phyloP scores from a whole-genome alignment of 345 rosid species.

The Turnera subulata region DNA sequence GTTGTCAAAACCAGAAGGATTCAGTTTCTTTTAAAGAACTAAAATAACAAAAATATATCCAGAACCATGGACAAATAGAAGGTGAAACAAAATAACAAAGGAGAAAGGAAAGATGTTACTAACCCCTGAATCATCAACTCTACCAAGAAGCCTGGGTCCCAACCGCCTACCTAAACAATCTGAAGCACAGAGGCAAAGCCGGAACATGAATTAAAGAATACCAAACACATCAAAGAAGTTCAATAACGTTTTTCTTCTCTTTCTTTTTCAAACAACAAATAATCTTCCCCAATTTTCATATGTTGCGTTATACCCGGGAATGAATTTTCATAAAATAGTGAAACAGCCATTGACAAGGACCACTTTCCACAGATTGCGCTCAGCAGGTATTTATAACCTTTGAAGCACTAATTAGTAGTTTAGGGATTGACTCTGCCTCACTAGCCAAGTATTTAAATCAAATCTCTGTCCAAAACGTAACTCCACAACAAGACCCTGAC shows the following conservation, averaged over 20 bases:
- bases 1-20: constrained; percentile 24
- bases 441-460: neutral
- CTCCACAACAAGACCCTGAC: neutral
- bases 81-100: neutral
- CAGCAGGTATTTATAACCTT: neutral
- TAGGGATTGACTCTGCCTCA: neutral
- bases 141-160: constrained; percentile 93
- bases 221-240: constrained; percentile 12
- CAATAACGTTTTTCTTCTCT: neutral
- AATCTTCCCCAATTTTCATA: too few relatives aligned
- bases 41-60: neutral
- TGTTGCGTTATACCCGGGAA: too few relatives aligned
- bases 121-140: constrained; percentile 94
- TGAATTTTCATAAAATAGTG: too few relatives aligned
- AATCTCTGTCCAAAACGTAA: neutral
- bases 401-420: neutral
- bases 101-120: constrained; percentile 18
- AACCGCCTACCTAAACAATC: constrained; percentile 99
- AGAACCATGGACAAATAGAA: neutral
- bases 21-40: constrained; percentile 21
- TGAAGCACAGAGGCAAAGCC: constrained; percentile 30
- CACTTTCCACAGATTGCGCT: neutral
- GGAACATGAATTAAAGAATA: constrained; percentile 16
- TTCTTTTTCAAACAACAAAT: constrained; percentile 5
- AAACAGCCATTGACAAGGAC: neutral